Conservation (phyloP, 2,329 filamentous ascomycete genomes). For the Beauveria asiatica region DNA sequence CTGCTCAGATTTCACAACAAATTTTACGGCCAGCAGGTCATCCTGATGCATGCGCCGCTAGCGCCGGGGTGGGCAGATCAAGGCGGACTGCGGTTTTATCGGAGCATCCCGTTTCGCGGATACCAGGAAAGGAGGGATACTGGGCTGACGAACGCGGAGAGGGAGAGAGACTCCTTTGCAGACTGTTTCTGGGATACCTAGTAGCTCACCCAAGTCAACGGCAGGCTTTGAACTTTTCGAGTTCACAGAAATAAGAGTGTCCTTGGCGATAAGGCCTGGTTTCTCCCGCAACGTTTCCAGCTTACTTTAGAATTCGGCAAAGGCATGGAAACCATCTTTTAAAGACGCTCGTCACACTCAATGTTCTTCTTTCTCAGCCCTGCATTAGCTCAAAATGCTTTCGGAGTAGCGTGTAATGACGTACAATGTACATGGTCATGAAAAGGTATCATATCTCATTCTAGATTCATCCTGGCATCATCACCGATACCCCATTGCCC, state of each 20-base stretch:
- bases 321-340: not conserved
- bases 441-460: slow-evolving; percentile 35
- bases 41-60: not conserved
- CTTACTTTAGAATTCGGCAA: not conserved
- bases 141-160: not conserved
- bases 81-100: not conserved
- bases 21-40: not conserved
- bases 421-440: slow-evolving; percentile 1
- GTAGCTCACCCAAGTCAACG: not conserved
- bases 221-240: not conserved
- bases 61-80: not conserved
- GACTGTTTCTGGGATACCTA: not conserved
- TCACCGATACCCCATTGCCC: slow-evolving; percentile 73
- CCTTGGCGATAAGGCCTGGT: not conserved
- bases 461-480: slow-evolving; percentile 74
- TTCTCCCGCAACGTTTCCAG: not conserved
- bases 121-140: not conserved
- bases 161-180: not conserved
- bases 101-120: not conserved
- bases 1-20: slow-evolving; percentile 1
- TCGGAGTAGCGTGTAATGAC: not conserved
- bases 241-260: not conserved
- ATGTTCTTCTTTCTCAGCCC: not conserved
- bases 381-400: not conserved
- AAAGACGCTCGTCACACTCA: not conserved